These are phyloP conservation scores for Nicotiana undulata DNA, from an alignment of 257 asterid species.

Conservation along the genomic window DNA sequence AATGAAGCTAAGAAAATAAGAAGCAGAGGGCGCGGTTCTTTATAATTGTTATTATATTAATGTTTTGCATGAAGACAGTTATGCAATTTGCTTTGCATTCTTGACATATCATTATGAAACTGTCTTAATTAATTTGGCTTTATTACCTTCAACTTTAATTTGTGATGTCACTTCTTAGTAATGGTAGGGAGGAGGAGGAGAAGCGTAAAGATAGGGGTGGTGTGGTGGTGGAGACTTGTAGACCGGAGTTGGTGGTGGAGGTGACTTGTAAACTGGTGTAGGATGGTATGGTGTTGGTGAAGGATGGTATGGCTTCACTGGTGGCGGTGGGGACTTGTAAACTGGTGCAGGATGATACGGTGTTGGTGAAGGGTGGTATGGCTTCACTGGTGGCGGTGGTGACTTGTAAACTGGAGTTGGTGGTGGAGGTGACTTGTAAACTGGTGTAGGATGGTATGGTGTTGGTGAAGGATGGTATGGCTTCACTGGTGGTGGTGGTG, in stretches of 20 bases:
- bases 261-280: neutral
- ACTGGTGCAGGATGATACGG: neutral
- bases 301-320: neutral
- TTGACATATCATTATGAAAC: neutral
- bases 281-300: slow-evolving; percentile 2
- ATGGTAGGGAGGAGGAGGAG: slow-evolving; percentile 2
- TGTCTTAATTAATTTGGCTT: neutral
- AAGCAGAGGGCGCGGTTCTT: neutral
- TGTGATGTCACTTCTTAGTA: neutral
- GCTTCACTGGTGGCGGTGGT: neutral
- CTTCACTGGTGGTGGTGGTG: neutral
- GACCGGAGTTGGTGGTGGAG: neutral
- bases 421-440: neutral
- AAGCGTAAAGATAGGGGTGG: neutral
- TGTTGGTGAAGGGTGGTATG: neutral
- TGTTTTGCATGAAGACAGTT: neutral
- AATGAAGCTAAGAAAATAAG: neutral
- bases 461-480: neutral
- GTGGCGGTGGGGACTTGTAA: neutral
- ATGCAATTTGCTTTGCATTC: neutral
- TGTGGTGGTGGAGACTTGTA: neutral
- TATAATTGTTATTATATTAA: neutral
- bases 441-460: neutral
- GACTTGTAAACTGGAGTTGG: neutral
- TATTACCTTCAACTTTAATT: neutral